A percentile compares a stretch with the other conserved stretches of the same genome.
Conservation (phyloP, 2,329 filamentous ascomycete genomes). For the Penicillium corylophilum region DNA sequence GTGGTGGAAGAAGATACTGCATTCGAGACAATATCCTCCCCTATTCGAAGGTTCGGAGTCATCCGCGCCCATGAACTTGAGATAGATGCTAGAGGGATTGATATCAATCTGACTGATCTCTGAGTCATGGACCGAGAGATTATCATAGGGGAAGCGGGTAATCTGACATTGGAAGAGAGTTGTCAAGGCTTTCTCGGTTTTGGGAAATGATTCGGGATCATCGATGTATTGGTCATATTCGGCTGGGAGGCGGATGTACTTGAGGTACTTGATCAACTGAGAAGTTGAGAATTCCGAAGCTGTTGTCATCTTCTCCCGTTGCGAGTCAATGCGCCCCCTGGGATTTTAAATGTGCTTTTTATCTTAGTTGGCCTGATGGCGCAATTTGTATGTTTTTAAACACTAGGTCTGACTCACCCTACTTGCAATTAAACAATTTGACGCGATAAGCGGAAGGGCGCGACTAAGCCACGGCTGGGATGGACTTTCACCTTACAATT, state of each 20-base stretch:
- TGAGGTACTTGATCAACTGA: constrained; percentile 34
- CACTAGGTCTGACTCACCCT: neutral
- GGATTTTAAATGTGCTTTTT: neutral
- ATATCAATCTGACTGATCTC: constrained; percentile 43
- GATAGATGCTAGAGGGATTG: constrained; percentile 49
- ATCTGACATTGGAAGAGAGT: constrained; percentile 45
- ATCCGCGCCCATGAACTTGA: constrained; percentile 47
- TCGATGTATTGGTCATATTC: constrained; percentile 20
- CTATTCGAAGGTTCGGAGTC: constrained; percentile 31
- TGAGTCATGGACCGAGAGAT: constrained; percentile 55
- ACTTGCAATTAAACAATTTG: too few species aligned
- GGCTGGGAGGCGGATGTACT: constrained; percentile 31
- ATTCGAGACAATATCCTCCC: constrained; percentile 64
- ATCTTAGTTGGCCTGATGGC: neutral
- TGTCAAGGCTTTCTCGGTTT: constrained; percentile 44
- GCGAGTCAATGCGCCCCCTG: neutral
- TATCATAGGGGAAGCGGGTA: constrained; percentile 56
- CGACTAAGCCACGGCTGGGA: neutral
- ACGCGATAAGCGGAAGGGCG: neutral
- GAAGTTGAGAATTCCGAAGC: constrained; percentile 27
- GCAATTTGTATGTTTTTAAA: neutral
- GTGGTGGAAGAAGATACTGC: constrained; percentile 55
- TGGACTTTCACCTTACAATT: neutral
- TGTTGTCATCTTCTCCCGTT: neutral
- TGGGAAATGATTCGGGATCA: constrained; percentile 25